phyloP scores from a whole-genome alignment of 179 eudicot species.

The Drosera spatulata region DNA sequence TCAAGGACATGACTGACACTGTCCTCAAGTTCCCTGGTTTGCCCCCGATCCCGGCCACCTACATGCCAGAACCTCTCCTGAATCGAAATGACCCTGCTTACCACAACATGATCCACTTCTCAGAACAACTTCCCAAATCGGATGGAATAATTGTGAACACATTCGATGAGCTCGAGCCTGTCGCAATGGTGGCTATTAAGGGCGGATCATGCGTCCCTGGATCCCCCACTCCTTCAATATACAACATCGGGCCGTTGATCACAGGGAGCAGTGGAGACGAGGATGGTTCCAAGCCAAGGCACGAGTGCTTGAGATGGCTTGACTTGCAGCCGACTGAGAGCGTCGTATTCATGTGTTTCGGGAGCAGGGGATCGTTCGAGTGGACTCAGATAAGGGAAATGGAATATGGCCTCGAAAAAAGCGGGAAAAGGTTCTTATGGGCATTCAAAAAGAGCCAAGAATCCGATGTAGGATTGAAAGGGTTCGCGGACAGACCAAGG shows the following conservation, averaged over 20 bases:
- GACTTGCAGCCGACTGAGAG: slow-evolving; percentile 21
- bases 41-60: slow-evolving; percentile 9
- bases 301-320: slow-evolving; percentile 21
- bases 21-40: slow-evolving; percentile 4
- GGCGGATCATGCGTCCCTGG: slow-evolving; percentile 11
- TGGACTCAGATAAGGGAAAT: slow-evolving; percentile 18
- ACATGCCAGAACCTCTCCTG: slow-evolving; percentile 19
- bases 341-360: slow-evolving; percentile 27
- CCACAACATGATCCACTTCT: slow-evolving; percentile 9
- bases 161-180: slow-evolving; percentile 18
- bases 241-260: slow-evolving; percentile 5
- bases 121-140: slow-evolving; percentile 10
- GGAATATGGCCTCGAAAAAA: slow-evolving; percentile 25
- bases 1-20: slow-evolving; percentile 2
- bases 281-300: neutral
- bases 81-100: slow-evolving; percentile 18
- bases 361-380: slow-evolving; percentile 17
- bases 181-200: slow-evolving; percentile 11
- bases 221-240: slow-evolving; percentile 3
- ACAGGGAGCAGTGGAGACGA: neutral
- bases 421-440: slow-evolving; percentile 25
- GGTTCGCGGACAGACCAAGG: slow-evolving; percentile 5
- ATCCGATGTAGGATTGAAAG: neutral
- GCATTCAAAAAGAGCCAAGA: slow-evolving; percentile 22
- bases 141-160: slow-evolving; percentile 16